Conservation (phyloP, 352 stramenopile species). For the Phytophthora aleatoria region DNA sequence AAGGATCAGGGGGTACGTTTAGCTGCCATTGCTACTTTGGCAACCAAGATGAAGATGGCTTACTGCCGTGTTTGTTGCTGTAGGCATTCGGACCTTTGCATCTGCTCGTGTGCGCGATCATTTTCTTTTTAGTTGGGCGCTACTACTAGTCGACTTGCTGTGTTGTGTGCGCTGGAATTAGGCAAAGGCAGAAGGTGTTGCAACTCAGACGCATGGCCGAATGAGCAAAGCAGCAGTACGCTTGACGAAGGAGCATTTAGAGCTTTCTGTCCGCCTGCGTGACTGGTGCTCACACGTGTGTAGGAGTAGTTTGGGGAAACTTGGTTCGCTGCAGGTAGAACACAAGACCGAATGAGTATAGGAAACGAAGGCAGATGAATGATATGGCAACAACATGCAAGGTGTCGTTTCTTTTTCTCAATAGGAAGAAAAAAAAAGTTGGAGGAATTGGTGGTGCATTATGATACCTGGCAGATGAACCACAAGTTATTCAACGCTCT, state of each 20-base stretch:
- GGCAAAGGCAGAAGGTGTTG: slow-evolving; percentile 22
- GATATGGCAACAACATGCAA: slow-evolving; percentile 26
- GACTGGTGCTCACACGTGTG: slow-evolving; percentile 18
- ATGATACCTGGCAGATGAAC: no score
- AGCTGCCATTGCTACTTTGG: not conserved
- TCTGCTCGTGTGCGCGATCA: slow-evolving; percentile 83
- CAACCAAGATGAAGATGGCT: not conserved
- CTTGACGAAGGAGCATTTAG: slow-evolving; percentile 31
- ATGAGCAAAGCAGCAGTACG: slow-evolving; percentile 20
- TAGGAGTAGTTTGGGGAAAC: slow-evolving; percentile 17
- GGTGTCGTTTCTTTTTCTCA: not conserved
- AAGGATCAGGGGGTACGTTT: slow-evolving; percentile 69
- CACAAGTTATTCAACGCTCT: no score
- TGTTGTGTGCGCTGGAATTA: slow-evolving; percentile 20
- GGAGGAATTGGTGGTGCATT: no score
- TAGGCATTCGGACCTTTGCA: slow-evolving; percentile 84
- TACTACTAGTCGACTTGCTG: slow-evolving; percentile 63
- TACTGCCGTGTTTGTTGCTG: slow-evolving; percentile 3
- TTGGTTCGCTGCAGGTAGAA: slow-evolving; percentile 28
- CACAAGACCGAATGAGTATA: slow-evolving; percentile 23
- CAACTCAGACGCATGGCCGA: slow-evolving; percentile 13
- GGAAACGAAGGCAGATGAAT: slow-evolving; percentile 25
- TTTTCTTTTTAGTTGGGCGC: slow-evolving; percentile 90
- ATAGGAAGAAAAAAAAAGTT: no score
- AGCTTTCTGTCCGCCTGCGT: slow-evolving; percentile 28